These are phyloP conservation scores for Lunularia cruciata DNA, from an alignment of 225 moss, liverwort and hornwort species.

Conservation along the genomic window DNA sequence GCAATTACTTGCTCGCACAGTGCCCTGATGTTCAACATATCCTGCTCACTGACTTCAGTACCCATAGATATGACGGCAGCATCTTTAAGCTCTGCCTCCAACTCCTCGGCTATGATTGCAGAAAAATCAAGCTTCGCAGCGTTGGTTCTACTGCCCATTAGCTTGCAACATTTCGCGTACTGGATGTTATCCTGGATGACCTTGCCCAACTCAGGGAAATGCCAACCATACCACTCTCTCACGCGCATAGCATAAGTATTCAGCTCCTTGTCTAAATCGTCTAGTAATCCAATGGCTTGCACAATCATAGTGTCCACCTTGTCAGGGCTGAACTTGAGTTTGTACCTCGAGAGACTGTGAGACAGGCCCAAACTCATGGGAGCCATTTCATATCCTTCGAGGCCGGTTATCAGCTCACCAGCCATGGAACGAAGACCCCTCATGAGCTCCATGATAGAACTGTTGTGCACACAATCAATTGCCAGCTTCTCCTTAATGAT, in stretches of 20 bases:
- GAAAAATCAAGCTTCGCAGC: slow-evolving; percentile 76
- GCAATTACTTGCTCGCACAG: slow-evolving; percentile 85
- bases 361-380: slow-evolving; percentile 90
- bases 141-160: slow-evolving; percentile 69
- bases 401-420: slow-evolving; percentile 75
- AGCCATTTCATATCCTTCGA: slow-evolving; percentile 75
- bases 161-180: slow-evolving; percentile 66
- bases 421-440: slow-evolving; percentile 71
- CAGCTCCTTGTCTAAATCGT: slow-evolving; percentile 89
- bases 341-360: slow-evolving; percentile 84
- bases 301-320: slow-evolving; percentile 97
- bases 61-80: slow-evolving; percentile 88
- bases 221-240: slow-evolving; percentile 93
- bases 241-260: slow-evolving; percentile 95
- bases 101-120: slow-evolving; percentile 66
- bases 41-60: slow-evolving; percentile 83
- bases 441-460: slow-evolving; percentile 75
- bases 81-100: slow-evolving; percentile 79
- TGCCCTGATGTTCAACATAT: slow-evolving; percentile 81
- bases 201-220: slow-evolving; percentile 81
- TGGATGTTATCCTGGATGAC: slow-evolving; percentile 81
- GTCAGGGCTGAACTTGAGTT: slow-evolving; percentile 88
- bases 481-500: slow-evolving; percentile 80
- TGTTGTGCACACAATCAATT: slow-evolving; percentile 78
- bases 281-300: slow-evolving; percentile 82